These are phyloP conservation scores for Calycina marina DNA, from an alignment of 2,329 filamentous ascomycete genomes.

Conservation along the genomic window DNA sequence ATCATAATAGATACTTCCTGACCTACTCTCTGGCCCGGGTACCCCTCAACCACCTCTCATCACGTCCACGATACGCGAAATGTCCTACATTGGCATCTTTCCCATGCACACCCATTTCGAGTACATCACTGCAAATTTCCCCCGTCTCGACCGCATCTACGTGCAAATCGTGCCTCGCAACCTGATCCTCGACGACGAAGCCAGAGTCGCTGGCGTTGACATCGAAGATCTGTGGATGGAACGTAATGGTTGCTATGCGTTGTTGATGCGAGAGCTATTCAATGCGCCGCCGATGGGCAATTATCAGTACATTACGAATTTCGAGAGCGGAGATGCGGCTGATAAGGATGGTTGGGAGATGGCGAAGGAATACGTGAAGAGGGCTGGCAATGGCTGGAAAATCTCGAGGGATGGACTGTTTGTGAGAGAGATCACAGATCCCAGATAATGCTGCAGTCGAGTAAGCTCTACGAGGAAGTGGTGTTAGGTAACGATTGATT, in stretches of 20 bases:
- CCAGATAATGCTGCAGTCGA: too few species aligned
- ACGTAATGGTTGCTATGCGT: conserved; percentile 19
- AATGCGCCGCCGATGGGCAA: conserved; percentile 19
- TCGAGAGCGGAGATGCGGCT: conserved; percentile 34
- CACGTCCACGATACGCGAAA: conserved; percentile 29
- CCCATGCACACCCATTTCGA: conserved; percentile 48
- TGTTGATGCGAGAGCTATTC: conserved; percentile 19
- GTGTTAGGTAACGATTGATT: too few species aligned
- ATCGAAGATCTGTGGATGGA: conserved; percentile 21
- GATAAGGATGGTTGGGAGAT: conserved; percentile 32
- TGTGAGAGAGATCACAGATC: conserved; percentile 24
- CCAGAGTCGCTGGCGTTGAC: conserved; percentile 14
- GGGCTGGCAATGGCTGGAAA: conserved; percentile 28
- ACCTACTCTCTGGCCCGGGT: conserved; percentile 30
- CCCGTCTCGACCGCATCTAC: conserved; percentile 36
- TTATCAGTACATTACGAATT: conserved; percentile 30
- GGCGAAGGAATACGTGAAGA: conserved; percentile 28
- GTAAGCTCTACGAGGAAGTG: too few species aligned
- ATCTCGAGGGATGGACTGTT: conserved; percentile 32
- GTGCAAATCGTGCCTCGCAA: conserved; percentile 33
- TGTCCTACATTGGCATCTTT: conserved; percentile 52
- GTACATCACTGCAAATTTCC: conserved; percentile 32
- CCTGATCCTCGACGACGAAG: conserved; percentile 22
- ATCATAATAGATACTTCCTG: conserved; percentile 34
- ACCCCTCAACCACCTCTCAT: conserved; percentile 25